Evolutionary conservation across 2,329 filamentous ascomycete species (phyloP), one percentile per base, ranked within the genome.

Genomic region (Lecanosticta acicola): DNA sequence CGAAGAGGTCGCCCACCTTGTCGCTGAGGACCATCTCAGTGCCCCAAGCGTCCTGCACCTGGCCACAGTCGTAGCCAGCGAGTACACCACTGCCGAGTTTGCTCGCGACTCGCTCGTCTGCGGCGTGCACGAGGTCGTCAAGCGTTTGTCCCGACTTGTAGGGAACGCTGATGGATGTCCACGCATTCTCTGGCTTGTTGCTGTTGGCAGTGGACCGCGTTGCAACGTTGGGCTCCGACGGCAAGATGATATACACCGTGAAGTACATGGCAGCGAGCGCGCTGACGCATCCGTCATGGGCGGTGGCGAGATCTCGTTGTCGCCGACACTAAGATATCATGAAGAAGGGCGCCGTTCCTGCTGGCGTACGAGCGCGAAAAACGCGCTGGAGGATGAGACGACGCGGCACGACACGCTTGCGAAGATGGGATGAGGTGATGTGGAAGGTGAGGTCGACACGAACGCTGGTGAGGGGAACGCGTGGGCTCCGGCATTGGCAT

Each of bases 211-310:
- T 29, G 24, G 24, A 29, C 7, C 24, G 24, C 24, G 24, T 29
- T 5, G 24, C 7, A 7, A 11, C 11, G 11, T 29, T 29, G 7
- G 7, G 5, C 7, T 29, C 24, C 7, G 32, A 19, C 16, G 40
- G 40, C 40, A 29, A 29, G 11, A 42, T 29, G 3, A 42, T 21
- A 19, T 42, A 32, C 16, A 42, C 32, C 3, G 17, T 32, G 32
- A 42, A 42, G 18, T 42, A 42, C 40, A 42, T 42, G 26, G 24
- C 24, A 7, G 24, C 24, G 11, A 11, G 24, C 24, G 24, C 11
- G 24, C 24, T 7, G 24, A n/a, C n/a, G n/a, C n/a, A n/a, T n/a
- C n/a, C n/a, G n/a, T n/a, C n/a, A n/a, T n/a, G n/a, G n/a, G n/a
- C n/a, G n/a, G n/a, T n/a, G n/a, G n/a, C n/a, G n/a, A n/a, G n/a